Base-by-base conservation (phyloP, 2,329 filamentous ascomycete genomes). In the Fusarium gaditjirri region DNA sequence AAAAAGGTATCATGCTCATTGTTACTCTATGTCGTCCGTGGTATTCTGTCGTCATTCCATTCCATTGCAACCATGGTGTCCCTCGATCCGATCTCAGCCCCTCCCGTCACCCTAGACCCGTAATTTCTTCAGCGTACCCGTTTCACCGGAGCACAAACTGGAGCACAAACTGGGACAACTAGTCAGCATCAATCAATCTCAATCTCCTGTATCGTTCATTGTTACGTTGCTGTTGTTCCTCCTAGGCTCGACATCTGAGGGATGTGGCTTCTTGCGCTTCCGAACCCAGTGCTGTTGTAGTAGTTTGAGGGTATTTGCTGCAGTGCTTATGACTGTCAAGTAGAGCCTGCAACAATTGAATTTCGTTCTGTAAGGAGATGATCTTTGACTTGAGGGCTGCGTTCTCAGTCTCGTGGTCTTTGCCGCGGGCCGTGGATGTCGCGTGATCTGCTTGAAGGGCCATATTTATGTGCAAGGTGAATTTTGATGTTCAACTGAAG, bases 141-240 rank as follows among this genome's bases (percentile, higher is more conserved):
- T 17, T n/a, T 53, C n/a, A n/a, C 5, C 17, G 23, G 5, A 13
- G 27, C 10, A 13, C 2, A 8, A 21, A 49, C 5, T n/a, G 23
- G 5, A 13, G 27, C 10, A 13, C 2, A 8, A 21, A 49, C 41
- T 57, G 23, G 23, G 25, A 57, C 10, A 49, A 2, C 33, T 3
- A 36, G 41, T 49, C 14, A 49, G 39, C 14, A 25, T 23, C 6
- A 6, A n/a, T 33, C 29, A 6, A n/a, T 33, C 29, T 6, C 31
- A 82, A 29, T 77, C 77, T 17, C 80, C 80, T 39, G 70, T 31
- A 33, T 46, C 3, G 9, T 29, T 11, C 3, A 4, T 14, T n/a
- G 0, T 57, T 49, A 36, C 23, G 0, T 33, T 14, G 11, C 14
- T 38, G 0, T 33, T 14, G 11, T 17, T 38, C 2, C 0, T n/a